Base-by-base conservation (phyloP, 768 basidiomycete species). In the Russula emetica region DNA sequence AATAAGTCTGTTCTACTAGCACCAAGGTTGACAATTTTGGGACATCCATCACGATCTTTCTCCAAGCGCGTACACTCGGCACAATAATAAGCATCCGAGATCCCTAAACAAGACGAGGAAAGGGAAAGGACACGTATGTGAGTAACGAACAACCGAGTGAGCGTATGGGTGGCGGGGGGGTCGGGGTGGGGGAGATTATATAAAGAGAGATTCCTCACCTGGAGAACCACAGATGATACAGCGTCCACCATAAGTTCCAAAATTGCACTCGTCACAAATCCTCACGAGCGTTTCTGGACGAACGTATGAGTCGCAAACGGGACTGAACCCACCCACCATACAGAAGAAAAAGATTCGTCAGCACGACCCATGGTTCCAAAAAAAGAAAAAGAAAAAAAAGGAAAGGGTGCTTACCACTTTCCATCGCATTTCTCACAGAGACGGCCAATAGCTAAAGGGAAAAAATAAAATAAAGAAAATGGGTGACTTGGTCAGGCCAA, bases 191-290 rank as follows among this genome's bases (percentile, higher is more conserved):
- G 1, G 0, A 22, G n/a, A 4, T 22, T 16, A 53, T 20, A 52
- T n/a, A 45, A 49, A 18, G 34, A 55, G 44, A 45, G 16, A 55
- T 18, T 38, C 5, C 51, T 66, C 70, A 97, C 95, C 96, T 70
- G 92, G 94, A 50, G 94, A 87, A 55, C 94, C 93, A 70, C 97
- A 99, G 66, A 98, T 97, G 76, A 98, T 98, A 74, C 97, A 99
- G 67, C 94, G 83, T 55, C 96, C 96, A 26, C 97, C 94, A 73
- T 97, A 97, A 51, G 94, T 96, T 69, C 94, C 92, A 78, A 98
- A 99, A 76, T 98, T 98, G 77, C 97, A 99, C 79, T 99, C 97
- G 74, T 99, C 97, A 75, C 97, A 99, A 69, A 98, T 98, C 67
- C 96, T 85, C 63, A 98, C 97, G 68, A 98, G 83, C 26, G 96